Percentiles rank a stretch among this genome's conserved stretches.
phyloP scores from a whole-genome alignment of 768 basidiomycete genomes.

The Phlebiopsis flavidoalba region DNA sequence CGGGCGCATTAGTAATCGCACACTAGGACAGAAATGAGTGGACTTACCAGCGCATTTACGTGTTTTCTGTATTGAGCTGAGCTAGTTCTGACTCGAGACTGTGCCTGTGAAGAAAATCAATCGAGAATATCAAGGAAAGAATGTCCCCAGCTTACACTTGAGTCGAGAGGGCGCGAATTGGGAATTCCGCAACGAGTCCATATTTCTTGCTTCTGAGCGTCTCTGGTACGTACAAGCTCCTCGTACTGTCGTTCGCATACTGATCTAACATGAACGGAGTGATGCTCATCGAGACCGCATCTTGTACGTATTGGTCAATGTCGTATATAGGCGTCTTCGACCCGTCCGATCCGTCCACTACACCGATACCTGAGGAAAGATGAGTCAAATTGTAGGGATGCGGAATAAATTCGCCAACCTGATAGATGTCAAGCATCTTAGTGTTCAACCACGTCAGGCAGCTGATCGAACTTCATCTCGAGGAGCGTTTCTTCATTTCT shows the following conservation, averaged over 20 bases:
- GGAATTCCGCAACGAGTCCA: constrained; percentile 75
- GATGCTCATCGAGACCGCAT: constrained; percentile 80
- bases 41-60: constrained; percentile 59
- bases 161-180: constrained; percentile 68
- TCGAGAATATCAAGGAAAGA: not conserved
- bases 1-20: not conserved
- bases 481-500: constrained; percentile 85
- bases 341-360: constrained; percentile 2
- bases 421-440: constrained; percentile 79
- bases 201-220: constrained; percentile 79
- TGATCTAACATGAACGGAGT: constrained; percentile 95
- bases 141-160: constrained; percentile 62
- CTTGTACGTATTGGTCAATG: constrained; percentile 81
- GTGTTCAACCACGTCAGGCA: constrained; percentile 71
- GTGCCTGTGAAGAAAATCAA: constrained; percentile 47
- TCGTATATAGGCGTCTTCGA: constrained; percentile 37
- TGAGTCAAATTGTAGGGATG: not conserved
- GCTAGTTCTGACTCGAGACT: constrained; percentile 73
- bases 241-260: constrained; percentile 86
- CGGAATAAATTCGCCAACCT: constrained; percentile 29
- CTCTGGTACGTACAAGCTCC: constrained; percentile 68
- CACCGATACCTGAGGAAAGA: not conserved
- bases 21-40: not conserved
- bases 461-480: constrained; percentile 23
- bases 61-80: constrained; percentile 80